A percentile compares a stretch with the other conserved stretches of the same genome.
Conservation (phyloP, 768 basidiomycete genomes). For the Tylopilus intermedius region DNA sequence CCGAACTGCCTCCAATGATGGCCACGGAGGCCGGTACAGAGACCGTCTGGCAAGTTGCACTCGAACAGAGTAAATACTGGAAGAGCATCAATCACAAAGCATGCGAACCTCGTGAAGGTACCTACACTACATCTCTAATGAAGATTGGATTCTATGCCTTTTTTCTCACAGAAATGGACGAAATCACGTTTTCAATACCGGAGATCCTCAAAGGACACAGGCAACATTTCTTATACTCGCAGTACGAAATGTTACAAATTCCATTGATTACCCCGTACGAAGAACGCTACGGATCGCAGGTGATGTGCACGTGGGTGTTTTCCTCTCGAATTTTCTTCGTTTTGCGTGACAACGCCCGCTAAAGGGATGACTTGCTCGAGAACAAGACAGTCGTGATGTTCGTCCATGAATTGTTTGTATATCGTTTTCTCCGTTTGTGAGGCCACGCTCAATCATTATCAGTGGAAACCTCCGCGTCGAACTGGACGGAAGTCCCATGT, state of each 20-base stretch:
- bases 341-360: neutral
- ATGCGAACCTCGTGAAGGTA: constrained; percentile 80
- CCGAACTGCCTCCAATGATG: constrained; percentile 62
- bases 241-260: constrained; percentile 73
- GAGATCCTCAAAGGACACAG: constrained; percentile 88
- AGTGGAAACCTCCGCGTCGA: constrained; percentile 89
- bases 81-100: constrained; percentile 76
- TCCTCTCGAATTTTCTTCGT: neutral
- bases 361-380: constrained; percentile 71
- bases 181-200: constrained; percentile 62
- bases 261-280: constrained; percentile 72
- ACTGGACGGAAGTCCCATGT: constrained; percentile 65
- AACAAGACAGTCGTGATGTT: constrained; percentile 79
- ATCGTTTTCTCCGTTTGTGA: neutral
- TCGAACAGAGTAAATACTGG: constrained; percentile 89
- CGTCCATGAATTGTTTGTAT: constrained; percentile 88
- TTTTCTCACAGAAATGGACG: constrained; percentile 47
- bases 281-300: constrained; percentile 70
- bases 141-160: neutral
- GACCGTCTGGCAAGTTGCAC: constrained; percentile 84
- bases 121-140: neutral
- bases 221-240: constrained; percentile 74
- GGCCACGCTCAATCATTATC: constrained; percentile 2
- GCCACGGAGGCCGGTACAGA: constrained; percentile 82
- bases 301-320: constrained; percentile 80